A percentile compares a stretch with the other conserved stretches of the same genome.
These are phyloP conservation scores for Phalaenopsis equestris DNA, from an alignment of 106 monocot genomes.

Conservation along the genomic window DNA sequence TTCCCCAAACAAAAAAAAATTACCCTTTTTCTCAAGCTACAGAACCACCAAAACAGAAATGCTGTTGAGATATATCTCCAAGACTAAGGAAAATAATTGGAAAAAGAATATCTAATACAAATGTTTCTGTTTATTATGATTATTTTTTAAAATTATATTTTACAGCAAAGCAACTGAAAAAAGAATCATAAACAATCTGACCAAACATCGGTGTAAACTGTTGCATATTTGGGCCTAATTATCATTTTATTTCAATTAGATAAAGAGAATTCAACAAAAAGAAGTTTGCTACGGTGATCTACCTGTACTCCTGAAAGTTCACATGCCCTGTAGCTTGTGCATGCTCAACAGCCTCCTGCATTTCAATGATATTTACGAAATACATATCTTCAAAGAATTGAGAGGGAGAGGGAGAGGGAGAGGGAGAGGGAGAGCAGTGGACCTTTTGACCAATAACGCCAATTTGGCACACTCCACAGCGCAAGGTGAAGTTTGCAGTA, in stretches of 20 bases:
- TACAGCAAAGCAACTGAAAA: background rate
- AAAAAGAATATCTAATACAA: too few relatives aligned
- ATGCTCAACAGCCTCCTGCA: constrained; percentile 92
- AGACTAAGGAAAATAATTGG: too few relatives aligned
- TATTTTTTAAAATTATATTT: background rate
- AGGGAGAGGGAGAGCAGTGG: background rate
- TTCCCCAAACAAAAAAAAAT: too few relatives aligned
- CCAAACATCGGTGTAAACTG: too few relatives aligned
- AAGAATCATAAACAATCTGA: background rate
- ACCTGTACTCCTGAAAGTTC: constrained; percentile 91
- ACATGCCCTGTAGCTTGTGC: constrained; percentile 90
- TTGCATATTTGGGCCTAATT: too few relatives aligned
- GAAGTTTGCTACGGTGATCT: background rate
- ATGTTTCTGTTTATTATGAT: background rate
- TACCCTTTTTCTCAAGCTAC: too few relatives aligned
- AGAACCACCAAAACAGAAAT: too few relatives aligned
- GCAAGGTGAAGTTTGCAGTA: constrained; percentile 82
- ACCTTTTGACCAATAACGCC: constrained; percentile 83
- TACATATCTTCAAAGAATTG: background rate
- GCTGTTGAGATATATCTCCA: too few relatives aligned
- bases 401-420: background rate
- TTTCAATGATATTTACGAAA: background rate
- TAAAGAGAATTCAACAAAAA: background rate
- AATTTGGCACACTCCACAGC: constrained; percentile 84
- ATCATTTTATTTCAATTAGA: background rate